Base-by-base conservation (phyloP, 345 rosid species). In the Aurinia saxatilis region DNA sequence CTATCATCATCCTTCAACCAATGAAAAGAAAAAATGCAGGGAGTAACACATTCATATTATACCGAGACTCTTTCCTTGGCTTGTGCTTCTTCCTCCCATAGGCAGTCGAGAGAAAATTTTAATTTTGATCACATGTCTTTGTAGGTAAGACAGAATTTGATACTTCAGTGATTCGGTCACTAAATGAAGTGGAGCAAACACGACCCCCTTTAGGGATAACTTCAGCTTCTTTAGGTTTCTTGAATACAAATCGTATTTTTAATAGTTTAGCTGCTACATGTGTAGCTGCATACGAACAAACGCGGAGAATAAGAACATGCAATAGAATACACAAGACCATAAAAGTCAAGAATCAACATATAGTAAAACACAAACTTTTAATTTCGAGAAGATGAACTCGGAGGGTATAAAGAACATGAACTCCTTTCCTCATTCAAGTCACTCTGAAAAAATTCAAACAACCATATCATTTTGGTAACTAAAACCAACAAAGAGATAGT, bases 41-140 rank as follows among this genome's bases (percentile, higher is more conserved):
- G 78, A 5, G 75, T n/a, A n/a, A n/a, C n/a, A n/a, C n/a, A 86
- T 6, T 75, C 82, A 68, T 74, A 7, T 73, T 74, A 16, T 79
- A 74, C 7, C 50, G 34, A 14, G 76, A 60, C 25, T 55, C 57
- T 29, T 61, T 57, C 48, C 66, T 50, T 5, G 18, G 10, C 40
- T 38, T 46, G 18, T 64, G 75, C 6, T 23, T 46, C 42, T 40
- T 53, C 5, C 50, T 63, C 44, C 14, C 5, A 12, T 38, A 37
- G n/a, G 1, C 25, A 53, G 1, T 0, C n/a, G 74, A 27, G 11
- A 37, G 58, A 10, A 23, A 6, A n/a, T 53, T 37, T 13, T 37
- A 55, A n/a, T 8, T 37, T 6, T 7, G 39, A 18, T 14, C 18
- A 5, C 50, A 30, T 29, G 29, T 25, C 6, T 41, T 11, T 45